Conservation (phyloP, 2,329 filamentous ascomycete genomes). For the Pseudogymnoascus sp. region DNA sequence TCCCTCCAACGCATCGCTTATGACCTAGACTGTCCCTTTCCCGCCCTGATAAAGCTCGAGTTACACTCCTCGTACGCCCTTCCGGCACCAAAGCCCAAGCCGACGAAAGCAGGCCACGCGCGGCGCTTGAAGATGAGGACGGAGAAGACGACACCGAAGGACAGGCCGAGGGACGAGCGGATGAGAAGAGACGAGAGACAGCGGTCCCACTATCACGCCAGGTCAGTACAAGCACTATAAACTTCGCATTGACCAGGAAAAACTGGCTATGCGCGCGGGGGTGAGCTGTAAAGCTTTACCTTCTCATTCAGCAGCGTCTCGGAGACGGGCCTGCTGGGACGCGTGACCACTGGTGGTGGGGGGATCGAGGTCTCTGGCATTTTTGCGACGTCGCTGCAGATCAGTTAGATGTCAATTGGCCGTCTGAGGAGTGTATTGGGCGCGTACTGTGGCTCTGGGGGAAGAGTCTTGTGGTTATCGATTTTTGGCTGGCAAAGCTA, state of each 20-base stretch:
- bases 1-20: background rate
- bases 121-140: constrained; percentile 96
- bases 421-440: background rate
- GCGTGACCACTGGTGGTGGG: constrained; percentile 59
- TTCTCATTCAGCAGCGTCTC: constrained; percentile 98
- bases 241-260: background rate
- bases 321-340: constrained; percentile 75
- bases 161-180: constrained; percentile 90
- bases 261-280: background rate
- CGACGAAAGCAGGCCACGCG: constrained; percentile 94
- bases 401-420: constrained; percentile 2
- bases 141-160: constrained; percentile 97
- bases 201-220: constrained; percentile 74
- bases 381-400: background rate
- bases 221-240: background rate
- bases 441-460: constrained; percentile 4
- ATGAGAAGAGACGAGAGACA: constrained; percentile 96
- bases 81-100: constrained; percentile 89
- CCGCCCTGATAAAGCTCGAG: constrained; percentile 29
- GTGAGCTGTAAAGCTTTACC: constrained; percentile 43
- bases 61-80: constrained; percentile 99
- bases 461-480: background rate
- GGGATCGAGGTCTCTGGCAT: constrained; percentile 39
- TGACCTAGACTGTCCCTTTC: constrained; percentile 15
- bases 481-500: constrained; percentile 8